Evolutionary conservation across 371 early-diverging fungal species (phyloP).

Genomic region (Batkoa obscura): DNA sequence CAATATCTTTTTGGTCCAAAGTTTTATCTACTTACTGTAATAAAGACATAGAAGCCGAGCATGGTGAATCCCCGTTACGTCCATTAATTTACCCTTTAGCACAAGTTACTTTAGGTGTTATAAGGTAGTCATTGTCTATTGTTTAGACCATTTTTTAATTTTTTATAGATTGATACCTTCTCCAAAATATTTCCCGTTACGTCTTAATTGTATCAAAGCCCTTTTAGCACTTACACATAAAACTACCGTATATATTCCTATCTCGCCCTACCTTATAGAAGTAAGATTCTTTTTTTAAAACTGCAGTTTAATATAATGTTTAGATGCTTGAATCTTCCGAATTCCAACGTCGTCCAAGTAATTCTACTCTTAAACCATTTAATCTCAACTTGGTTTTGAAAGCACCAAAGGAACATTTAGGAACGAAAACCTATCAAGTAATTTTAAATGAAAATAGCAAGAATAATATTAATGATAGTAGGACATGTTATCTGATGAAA

Average conservation of each 20-base stretch:
- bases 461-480: constrained; percentile 10
- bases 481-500: constrained; percentile 55
- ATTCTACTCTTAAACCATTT: constrained; percentile 55
- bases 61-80: constrained; percentile 35
- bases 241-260: constrained; percentile 65
- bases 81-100: constrained; percentile 77
- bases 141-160: neutral
- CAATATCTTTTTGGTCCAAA: constrained; percentile 71
- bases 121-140: constrained; percentile 24
- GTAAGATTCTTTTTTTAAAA: too few species aligned
- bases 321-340: constrained; percentile 25
- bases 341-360: constrained; percentile 33
- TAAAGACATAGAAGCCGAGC: constrained; percentile 6
- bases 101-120: constrained; percentile 69
- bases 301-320: too few species aligned
- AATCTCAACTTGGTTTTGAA: constrained; percentile 53
- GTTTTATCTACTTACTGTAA: constrained; percentile 52
- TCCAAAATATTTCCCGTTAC: constrained; percentile 73
- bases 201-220: constrained; percentile 59
- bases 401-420: constrained; percentile 56
- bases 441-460: neutral
- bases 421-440: constrained; percentile 55
- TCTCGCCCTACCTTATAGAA: constrained; percentile 63
- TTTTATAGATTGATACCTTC: constrained; percentile 54
- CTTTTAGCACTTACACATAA: constrained; percentile 44